phyloP scores from a whole-genome alignment of 2,329 filamentous ascomycete genomes.

The Ophiocordyceps sinensis region DNA sequence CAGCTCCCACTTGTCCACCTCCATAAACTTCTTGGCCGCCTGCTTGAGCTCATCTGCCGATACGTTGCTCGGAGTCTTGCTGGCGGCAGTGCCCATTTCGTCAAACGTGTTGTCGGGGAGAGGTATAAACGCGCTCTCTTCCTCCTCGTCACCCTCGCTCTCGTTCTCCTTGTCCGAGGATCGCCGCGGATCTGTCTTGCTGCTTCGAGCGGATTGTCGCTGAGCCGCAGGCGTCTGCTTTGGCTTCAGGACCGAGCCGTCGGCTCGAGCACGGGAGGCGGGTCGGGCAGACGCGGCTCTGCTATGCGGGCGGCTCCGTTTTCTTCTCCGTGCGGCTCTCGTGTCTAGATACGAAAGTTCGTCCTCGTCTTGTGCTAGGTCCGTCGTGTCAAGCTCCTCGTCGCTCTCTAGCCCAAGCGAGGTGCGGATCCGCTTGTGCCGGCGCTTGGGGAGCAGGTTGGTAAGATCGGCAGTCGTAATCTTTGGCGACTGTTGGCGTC shows the following conservation, averaged over 20 bases:
- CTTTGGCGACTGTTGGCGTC: conserved; percentile 23
- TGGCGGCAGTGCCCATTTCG: conserved; percentile 13
- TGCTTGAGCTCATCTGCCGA: conserved; percentile 41
- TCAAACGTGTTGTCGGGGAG: conserved; percentile 31
- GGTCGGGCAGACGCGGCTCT: conserved; percentile 13
- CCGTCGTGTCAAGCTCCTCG: conserved; percentile 32
- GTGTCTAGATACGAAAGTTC: conserved; percentile 35
- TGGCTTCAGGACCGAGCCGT: conserved; percentile 10
- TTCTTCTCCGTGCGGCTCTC: conserved; percentile 18
- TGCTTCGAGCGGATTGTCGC: conserved; percentile 11
- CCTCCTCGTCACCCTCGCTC: conserved; percentile 19
- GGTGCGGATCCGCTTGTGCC: conserved; percentile 24
- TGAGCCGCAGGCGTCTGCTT: conserved; percentile 9
- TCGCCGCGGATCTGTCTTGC: conserved; percentile 32
- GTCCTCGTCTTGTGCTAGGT: conserved; percentile 37
- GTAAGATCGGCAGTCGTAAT: conserved; percentile 40
- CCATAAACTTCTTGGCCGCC: conserved; percentile 48
- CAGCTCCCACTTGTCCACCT: conserved; percentile 55
- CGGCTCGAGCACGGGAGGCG: conserved; percentile 3
- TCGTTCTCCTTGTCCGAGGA: conserved; percentile 47
- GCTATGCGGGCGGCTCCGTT: conserved; percentile 15
- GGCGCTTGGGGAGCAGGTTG: conserved; percentile 37
- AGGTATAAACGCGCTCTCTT: conserved; percentile 25
- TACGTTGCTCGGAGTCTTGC: conserved; percentile 18
- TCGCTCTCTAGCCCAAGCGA: conserved; percentile 28